These are phyloP conservation scores for Tricholomella constricta DNA, from an alignment of 768 basidiomycete species.

Conservation along the genomic window DNA sequence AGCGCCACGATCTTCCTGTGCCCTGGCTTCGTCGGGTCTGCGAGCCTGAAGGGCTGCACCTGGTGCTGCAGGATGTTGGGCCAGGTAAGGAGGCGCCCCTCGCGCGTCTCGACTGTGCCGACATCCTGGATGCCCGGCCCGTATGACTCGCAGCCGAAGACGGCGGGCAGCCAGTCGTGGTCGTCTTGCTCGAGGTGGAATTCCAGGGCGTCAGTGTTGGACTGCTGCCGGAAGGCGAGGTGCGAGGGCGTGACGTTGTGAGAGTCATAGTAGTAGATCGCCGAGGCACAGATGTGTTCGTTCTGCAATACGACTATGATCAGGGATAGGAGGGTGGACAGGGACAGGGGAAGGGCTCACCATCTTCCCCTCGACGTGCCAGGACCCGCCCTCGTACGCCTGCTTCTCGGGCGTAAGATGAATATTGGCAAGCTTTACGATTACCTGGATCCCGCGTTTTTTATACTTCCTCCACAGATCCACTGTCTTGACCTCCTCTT, in stretches of 20 bases:
- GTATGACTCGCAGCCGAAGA: constrained; percentile 5
- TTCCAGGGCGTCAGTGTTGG: not conserved
- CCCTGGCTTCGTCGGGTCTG: constrained; percentile 12
- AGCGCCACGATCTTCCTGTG: constrained; percentile 18
- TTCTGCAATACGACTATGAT: constrained; percentile 4
- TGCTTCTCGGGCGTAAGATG: constrained; percentile 18
- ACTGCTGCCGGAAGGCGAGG: constrained; percentile 32
- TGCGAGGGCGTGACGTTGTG: constrained; percentile 32
- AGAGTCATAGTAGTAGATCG: constrained; percentile 28
- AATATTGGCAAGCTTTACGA: constrained; percentile 19
- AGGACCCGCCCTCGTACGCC: constrained; percentile 14
- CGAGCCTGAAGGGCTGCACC: constrained; percentile 13
- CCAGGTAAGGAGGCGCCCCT: constrained; percentile 17
- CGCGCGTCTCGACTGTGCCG: constrained; percentile 10
- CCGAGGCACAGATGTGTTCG: constrained; percentile 25
- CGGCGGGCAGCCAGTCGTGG: constrained; percentile 20
- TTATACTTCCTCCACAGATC: constrained; percentile 10
- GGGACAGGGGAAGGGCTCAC: not conserved
- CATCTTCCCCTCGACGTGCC: constrained; percentile 20
- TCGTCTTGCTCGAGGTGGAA: constrained; percentile 18
- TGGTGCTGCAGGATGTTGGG: constrained; percentile 18
- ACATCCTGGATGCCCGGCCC: constrained; percentile 11
- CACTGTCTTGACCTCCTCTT: too few relatives aligned
- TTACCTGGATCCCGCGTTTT: constrained; percentile 13
- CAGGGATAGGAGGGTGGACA: not conserved